Evolutionary conservation across 2,329 filamentous ascomycete genomes (phyloP), one percentile per base, ranked within the genome.

Genomic region (Ilyonectria mors-panacis): DNA sequence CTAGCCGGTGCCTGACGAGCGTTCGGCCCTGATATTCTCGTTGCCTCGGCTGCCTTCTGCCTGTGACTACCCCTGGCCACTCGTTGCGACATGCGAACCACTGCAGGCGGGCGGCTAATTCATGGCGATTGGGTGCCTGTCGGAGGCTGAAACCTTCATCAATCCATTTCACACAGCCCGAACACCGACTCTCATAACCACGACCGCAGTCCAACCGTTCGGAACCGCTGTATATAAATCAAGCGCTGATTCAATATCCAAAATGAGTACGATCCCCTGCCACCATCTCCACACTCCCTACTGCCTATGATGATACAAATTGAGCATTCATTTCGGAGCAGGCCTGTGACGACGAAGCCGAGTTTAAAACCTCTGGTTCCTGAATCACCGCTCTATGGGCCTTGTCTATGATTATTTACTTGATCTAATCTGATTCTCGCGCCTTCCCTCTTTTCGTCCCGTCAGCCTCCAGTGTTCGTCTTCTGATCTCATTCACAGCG

Each of bases 391-490:
- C 50, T 66, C 42, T 47, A 57, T 54, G 39, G 66, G 74, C 67
- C 72, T 68, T 67, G 71, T 76, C 78, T 67, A 75, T 82, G 80
- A 81, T 67, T 74, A 66, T 81, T 85, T 83, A 89, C 87, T 89
- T 89, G 87, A 90, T 89, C 88, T 89, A 89, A 89, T 89, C 87
- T 89, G 87, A 89, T 78, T 81, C 78, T 59, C 68, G 74, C 51
- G 63, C 58, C 61, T 69, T 65, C 47, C 68, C 59, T 30, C 57
- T 65, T 28, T 68, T 72, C 50, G 61, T 50, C 48, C 60, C 65
- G 33, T 59, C 65, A 62, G 69, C 67, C 60, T 70, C 64, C 35
- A 69, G 60, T 56, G 75, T 71, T 50, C 78, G 74, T 47, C 70
- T 75, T 77, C 80, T 82, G 74, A 84, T 79, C 55, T 82, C 79